Conservation (phyloP, 768 basidiomycete species). For the Pleurotus sapidus region DNA sequence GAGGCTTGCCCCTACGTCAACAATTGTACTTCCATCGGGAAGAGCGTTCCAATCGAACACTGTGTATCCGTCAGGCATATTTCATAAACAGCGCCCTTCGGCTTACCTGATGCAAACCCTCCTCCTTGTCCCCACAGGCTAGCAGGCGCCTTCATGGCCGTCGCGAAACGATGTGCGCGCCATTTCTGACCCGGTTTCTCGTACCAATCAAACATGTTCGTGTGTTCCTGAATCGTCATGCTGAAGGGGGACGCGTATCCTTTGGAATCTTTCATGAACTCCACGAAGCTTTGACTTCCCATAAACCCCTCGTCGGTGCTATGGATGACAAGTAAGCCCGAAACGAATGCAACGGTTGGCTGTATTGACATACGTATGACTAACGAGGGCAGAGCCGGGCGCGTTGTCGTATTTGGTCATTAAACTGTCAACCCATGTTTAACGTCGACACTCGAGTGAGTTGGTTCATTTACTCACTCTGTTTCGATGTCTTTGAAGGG, state of each 20-base stretch:
- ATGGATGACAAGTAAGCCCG: background rate
- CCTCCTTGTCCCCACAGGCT: background rate
- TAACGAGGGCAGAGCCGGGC: constrained; percentile 68
- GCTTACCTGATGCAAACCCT: background rate
- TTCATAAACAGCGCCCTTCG: background rate
- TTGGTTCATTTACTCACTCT: constrained; percentile 17
- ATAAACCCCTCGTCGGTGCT: constrained; percentile 72
- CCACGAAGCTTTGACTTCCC: constrained; percentile 14
- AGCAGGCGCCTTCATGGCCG: constrained; percentile 25
- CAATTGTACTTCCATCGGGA: constrained; percentile 38
- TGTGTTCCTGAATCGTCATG: constrained; percentile 10
- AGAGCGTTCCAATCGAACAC: constrained; percentile 52
- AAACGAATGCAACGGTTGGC: background rate
- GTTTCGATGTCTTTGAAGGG: constrained; percentile 20
- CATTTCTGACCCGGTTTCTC: constrained; percentile 17
- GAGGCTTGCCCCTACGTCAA: constrained; percentile 60
- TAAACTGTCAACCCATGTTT: constrained; percentile 32
- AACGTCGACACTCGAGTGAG: background rate
- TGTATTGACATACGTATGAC: constrained; percentile 53
- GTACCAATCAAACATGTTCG: constrained; percentile 23
- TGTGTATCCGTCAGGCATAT: constrained; percentile 12
- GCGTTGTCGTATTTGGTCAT: constrained; percentile 64
- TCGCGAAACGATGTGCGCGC: constrained; percentile 22
- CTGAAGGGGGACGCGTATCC: constrained; percentile 1
- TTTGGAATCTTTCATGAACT: constrained; percentile 12